Conservation (phyloP, 441 rosid genomes). For the Populus hybrid region DNA sequence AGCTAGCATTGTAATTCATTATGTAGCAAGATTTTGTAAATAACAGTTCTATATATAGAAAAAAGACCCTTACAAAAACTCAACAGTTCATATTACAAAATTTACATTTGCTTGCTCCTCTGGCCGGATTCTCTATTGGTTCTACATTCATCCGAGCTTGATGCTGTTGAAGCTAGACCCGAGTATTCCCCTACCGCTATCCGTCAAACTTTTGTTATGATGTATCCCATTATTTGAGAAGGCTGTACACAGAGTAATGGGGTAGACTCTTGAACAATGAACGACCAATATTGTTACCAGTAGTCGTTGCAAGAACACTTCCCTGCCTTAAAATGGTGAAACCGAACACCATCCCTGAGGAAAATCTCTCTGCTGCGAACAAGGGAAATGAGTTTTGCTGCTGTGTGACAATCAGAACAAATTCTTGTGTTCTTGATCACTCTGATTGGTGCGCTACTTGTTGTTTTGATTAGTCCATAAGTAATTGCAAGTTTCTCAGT, state of each 20-base stretch:
- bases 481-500: slow-evolving; percentile 78
- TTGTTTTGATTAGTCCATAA: slow-evolving; percentile 59
- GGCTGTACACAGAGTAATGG: neutral
- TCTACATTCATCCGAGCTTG: neutral
- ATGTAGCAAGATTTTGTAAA: neutral
- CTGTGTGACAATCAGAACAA: slow-evolving; percentile 71
- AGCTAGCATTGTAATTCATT: neutral
- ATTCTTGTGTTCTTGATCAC: slow-evolving; percentile 65
- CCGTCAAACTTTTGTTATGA: neutral
- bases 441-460: slow-evolving; percentile 47
- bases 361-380: slow-evolving; percentile 49
- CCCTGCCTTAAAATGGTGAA: slow-evolving; percentile 72
- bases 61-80: neutral
- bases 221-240: neutral
- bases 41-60: neutral
- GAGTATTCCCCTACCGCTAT: neutral
- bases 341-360: slow-evolving; percentile 51
- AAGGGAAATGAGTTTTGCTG: slow-evolving; percentile 53
- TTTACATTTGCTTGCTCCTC: neutral
- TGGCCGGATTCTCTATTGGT: neutral
- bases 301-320: slow-evolving; percentile 73
- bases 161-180: neutral
- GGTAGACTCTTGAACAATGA: neutral
- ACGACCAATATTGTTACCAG: slow-evolving; percentile 31
- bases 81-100: neutral